These are phyloP conservation scores for Solanum aculeatissimum DNA, from an alignment of 305 asterid species.

Conservation along the genomic window DNA sequence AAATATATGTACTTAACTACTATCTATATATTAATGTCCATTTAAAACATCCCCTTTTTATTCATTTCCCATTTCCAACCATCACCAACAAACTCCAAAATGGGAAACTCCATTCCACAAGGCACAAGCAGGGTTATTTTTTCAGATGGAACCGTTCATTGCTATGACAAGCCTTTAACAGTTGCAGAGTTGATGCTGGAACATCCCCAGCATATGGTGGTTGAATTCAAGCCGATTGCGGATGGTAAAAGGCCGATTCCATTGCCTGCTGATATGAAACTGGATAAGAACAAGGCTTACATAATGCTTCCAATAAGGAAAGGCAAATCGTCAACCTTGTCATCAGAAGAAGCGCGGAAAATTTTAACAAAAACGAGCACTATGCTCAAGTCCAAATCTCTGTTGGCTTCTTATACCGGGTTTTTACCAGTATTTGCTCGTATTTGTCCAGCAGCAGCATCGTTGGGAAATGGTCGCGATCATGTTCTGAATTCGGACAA, in stretches of 20 bases:
- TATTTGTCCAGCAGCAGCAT: slow-evolving; percentile 16
- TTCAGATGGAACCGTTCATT: slow-evolving; percentile 40
- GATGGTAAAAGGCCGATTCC: slow-evolving; percentile 32
- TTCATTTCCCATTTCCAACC: not conserved
- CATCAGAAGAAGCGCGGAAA: slow-evolving; percentile 42
- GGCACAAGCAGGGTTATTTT: slow-evolving; percentile 50
- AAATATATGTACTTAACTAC: not conserved
- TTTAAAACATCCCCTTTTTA: not conserved
- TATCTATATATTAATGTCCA: not conserved
- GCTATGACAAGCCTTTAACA: slow-evolving; percentile 46
- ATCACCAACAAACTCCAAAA: slow-evolving; percentile 2
- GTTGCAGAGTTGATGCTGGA: slow-evolving; percentile 90
- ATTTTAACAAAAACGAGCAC: slow-evolving; percentile 24
- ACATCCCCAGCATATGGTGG: slow-evolving; percentile 62
- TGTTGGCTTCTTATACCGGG: slow-evolving; percentile 28
- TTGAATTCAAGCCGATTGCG: slow-evolving; percentile 30
- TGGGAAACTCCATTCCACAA: slow-evolving; percentile 56
- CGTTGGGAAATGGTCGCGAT: not conserved
- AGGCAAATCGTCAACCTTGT: slow-evolving; percentile 38
- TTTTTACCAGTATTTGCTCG: slow-evolving; percentile 46
- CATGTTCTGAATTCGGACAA: not conserved
- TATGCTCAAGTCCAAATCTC: slow-evolving; percentile 29
- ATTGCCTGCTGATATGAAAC: slow-evolving; percentile 61
- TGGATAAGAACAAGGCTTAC: slow-evolving; percentile 50
- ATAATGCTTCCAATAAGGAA: slow-evolving; percentile 51